phyloP scores from a whole-genome alignment of 78 protist genomes.

The Mantamonas sphyraenae region DNA sequence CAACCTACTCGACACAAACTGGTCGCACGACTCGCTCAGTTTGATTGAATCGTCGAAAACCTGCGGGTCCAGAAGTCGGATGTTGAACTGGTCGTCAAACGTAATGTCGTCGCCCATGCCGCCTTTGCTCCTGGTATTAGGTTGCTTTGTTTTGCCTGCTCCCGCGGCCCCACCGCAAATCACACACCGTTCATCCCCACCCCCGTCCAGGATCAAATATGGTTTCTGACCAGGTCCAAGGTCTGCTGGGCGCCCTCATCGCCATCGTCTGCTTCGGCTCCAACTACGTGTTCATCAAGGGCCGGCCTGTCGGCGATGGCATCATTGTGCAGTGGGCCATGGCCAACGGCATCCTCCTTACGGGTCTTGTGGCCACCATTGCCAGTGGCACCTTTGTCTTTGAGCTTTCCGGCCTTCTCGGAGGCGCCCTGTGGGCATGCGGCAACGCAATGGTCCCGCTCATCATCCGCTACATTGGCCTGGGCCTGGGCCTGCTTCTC shows the following conservation, averaged over 20 bases:
- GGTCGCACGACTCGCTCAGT: too few relatives aligned
- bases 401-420: slow-evolving; percentile 12
- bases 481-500: slow-evolving; percentile 10
- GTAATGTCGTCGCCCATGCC: too few relatives aligned
- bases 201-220: too few relatives aligned
- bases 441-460: slow-evolving; percentile 20
- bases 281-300: slow-evolving; percentile 19
- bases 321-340: slow-evolving; percentile 24
- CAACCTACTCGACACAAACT: too few relatives aligned
- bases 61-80: too few relatives aligned
- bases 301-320: slow-evolving; percentile 11
- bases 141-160: too few relatives aligned
- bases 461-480: slow-evolving; percentile 9
- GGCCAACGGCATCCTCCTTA: slow-evolving; percentile 11
- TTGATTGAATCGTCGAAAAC: too few relatives aligned
- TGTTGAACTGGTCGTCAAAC: too few relatives aligned
- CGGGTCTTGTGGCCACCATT: not conserved
- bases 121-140: too few relatives aligned
- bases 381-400: not conserved
- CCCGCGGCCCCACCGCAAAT: too few relatives aligned
- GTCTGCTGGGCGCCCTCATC: slow-evolving; percentile 1
- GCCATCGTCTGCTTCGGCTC: slow-evolving; percentile 25
- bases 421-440: slow-evolving; percentile 37
- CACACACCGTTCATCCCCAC: too few relatives aligned
- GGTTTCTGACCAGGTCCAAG: too few relatives aligned